Evolutionary conservation across 257 asterid genomes (phyloP), one percentile per base, ranked within the genome.

Genomic region (Lycium barbarum): DNA sequence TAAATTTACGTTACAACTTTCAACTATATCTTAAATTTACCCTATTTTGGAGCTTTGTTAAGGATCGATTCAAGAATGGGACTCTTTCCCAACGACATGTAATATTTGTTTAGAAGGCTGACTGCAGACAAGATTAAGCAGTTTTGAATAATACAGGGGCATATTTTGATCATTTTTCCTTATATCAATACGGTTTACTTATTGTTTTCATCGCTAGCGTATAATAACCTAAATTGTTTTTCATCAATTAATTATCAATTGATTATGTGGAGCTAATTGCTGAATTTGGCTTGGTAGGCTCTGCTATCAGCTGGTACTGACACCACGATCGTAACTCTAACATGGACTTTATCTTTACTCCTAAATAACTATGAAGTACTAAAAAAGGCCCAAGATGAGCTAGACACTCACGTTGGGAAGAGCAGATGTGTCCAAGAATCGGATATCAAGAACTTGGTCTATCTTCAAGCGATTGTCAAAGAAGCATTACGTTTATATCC

Each of bases 401-500:
- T 93, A 4, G 94, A 91, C 63, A n/a, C 2, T 5, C 89, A 86
- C 0, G 79, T 93, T 1, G 93, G 95, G 1, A 89, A 87, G 47
- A 81, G 80, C 0, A 87, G 87, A 36, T 84, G 35, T 1, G 89
- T 93, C 0, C 17, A 67, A 8, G 91, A 84, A 82, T 79, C 93
- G 1, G 95, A 93, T 35, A 85, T 92, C 1, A 83, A 86, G 0
- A 88, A 84, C 1, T 54, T 91, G 22, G 80, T 57, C 15, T 93
- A 93, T 84, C 85, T 92, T 58, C 89, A 91, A 79, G 93, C 94
- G 22, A 57, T 91, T 9, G 65, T 93, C 15, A 93, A 93, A 54
- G 97, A 93, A 87, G 59, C 93, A 2, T 20, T 91, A 4, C 88
- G 93, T 6, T 58, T 93, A 2, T 86, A 90, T 17, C 91, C 94